Evolutionary conservation across 148 eudicot species (phyloP), one percentile per base, ranked within the genome.

Genomic region (Suaeda aralocaspica): DNA sequence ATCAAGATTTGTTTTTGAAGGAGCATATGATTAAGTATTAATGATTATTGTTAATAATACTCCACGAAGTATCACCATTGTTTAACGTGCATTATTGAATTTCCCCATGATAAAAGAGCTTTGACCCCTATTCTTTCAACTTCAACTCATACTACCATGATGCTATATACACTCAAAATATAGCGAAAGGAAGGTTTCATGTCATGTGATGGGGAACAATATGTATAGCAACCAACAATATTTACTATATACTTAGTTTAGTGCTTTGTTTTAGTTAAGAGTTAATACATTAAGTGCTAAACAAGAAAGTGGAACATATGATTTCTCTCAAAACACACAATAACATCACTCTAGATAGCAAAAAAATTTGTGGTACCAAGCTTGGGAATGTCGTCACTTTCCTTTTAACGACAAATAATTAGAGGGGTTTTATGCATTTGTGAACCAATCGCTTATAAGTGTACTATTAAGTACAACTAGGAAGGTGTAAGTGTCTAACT

Each of bases 141-240:
- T 50, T 24, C 28, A 10, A 33, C 72, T 42, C 2, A 30, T 12
- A 6, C 31, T 30, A 18, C 41, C 44, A 39, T 55, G 10, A 56
- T 56, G 52, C 52, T 11, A 46, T 26, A 26, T 6, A 45, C 28
- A 41, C 11, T 39, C 9, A 39, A 39, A 24, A 68, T 55, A 29
- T 58, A 59, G 22, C 21, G 21, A 34, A 39, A 44, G 45, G 73
- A 70, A 70, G 64, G 28, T 70, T 69, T 44, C 31, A 45, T 48
- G 59, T 64, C 67, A 22, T 71, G 33, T 48, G 41, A 70, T 9
- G 57, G 66, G 73, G 73, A 70, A 59, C 73, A 44, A 59, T 10
- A 45, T 49, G 45, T 39, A 70, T 59, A 44, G 6, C 19, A 15
- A 44, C 36, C 55, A 42, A 2, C 52, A 28, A 28, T 45, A 45